Evolutionary conservation across 352 stramenopile species (phyloP), one percentile per base, ranked within the genome.

Genomic region (Phytophthora constricta): DNA sequence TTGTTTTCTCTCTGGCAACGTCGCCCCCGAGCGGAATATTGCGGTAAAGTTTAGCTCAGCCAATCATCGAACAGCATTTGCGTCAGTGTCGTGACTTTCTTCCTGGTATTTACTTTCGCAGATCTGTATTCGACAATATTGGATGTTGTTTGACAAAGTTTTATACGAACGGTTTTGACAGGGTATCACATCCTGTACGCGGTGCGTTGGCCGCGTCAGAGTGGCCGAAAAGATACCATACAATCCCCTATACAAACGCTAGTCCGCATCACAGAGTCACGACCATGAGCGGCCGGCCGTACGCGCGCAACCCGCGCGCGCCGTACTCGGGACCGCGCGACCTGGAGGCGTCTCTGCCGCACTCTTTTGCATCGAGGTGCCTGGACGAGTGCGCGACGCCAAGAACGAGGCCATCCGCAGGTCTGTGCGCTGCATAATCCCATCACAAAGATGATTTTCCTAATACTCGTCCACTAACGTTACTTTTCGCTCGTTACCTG

Each of bases 221-320:
- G 75, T 78, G 61, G 65, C n/a, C 45, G 22, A 23, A 47, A 47
- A 20, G 4, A 22, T 58, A 58, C 65, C 50, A 58, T 62, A 45
- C 54, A 59, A 59, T 37, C 13, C 13, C 7, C 31, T 37, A 37
- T 37, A 64, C 2, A 46, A 63, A 50, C 8, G 33, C 23, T 31
- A 33, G 34, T 62, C 58, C 49, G 48, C 23, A n/a, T 62, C 61
- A 49, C 56, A 39, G 20, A n/a, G 10, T 41, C 22, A 34, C 4
- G 9, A 46, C 9, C 16, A 93, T 93, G 85, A 93, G 85, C 81
- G 85, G 85, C 0, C 51, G 85, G 52, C 77, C 85, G 46, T 93
- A 91, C 75, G 85, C 82, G 55, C 75, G 85, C 49, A 83, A 87
- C 37, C 68, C 79, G 57, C 62, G 72, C 49, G 81, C 77, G 39